Evolutionary conservation across 2,329 filamentous ascomycete species (phyloP).

Genomic region (Aspergillus hortae): DNA sequence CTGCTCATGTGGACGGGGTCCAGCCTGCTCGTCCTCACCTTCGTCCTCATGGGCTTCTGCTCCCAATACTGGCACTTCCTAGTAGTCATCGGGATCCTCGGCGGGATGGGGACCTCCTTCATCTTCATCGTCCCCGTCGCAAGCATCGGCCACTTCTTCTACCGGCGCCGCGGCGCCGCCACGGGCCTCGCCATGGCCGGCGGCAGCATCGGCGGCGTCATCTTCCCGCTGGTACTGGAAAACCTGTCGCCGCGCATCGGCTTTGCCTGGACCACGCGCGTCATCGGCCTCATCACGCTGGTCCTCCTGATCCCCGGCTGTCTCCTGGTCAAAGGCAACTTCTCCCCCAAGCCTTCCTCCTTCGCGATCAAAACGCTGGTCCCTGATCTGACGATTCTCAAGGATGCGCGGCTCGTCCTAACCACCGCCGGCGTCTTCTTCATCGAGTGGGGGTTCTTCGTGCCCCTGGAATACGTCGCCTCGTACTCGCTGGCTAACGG

Average conservation of each 20-base stretch:
- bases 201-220: constrained; percentile 28
- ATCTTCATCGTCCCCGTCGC: constrained; percentile 32
- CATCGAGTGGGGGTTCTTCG: constrained; percentile 22
- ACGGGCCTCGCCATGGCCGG: constrained; percentile 33
- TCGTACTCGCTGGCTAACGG: constrained; percentile 18
- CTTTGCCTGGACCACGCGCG: constrained; percentile 34
- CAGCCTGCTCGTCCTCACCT: constrained; percentile 11
- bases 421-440: constrained; percentile 20
- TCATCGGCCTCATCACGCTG: constrained; percentile 34
- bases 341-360: constrained; percentile 8
- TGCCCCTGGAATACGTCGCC: constrained; percentile 21
- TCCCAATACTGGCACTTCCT: constrained; percentile 43
- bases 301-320: constrained; percentile 26
- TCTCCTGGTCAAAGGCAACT: constrained; percentile 11
- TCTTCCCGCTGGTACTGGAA: constrained; percentile 31
- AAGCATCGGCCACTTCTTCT: constrained; percentile 30
- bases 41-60: constrained; percentile 10
- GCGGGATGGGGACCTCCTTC: constrained; percentile 36
- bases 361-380: constrained; percentile 12
- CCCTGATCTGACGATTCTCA: constrained; percentile 18
- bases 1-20: constrained; percentile 19
- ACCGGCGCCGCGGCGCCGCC: constrained; percentile 27
- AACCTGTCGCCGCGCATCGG: constrained; percentile 24
- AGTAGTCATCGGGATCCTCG: constrained; percentile 37
- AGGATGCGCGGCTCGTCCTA: constrained; percentile 12